Conservation (phyloP, 2,329 filamentous ascomycete genomes). For the Stachybotrys chartarum region DNA sequence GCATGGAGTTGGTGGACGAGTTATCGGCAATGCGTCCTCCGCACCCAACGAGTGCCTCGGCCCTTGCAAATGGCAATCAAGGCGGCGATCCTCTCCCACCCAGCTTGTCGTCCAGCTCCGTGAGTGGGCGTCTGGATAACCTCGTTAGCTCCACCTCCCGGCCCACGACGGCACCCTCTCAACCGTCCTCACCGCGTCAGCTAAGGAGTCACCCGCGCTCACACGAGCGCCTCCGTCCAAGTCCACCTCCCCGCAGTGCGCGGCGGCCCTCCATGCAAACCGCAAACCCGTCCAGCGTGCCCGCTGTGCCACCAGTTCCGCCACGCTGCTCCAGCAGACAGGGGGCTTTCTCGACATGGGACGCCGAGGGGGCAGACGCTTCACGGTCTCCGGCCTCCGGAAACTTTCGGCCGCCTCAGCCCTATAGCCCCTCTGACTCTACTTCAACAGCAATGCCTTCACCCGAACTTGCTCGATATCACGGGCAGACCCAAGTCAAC, state of each 20-base stretch:
- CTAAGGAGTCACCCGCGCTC: conserved; percentile 23
- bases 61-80: conserved; percentile 14
- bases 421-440: conserved; percentile 23
- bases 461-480: background rate
- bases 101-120: conserved; percentile 30
- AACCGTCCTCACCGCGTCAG: background rate
- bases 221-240: conserved; percentile 40
- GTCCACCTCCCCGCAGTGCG: conserved; percentile 36
- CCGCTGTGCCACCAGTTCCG: conserved; percentile 32
- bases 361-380: background rate
- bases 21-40: conserved; percentile 31
- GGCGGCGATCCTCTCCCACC: conserved; percentile 36
- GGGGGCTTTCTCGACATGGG: conserved; percentile 35
- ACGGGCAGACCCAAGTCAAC: background rate
- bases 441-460: background rate
- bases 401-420: conserved; percentile 37
- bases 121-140: background rate
- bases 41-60: conserved; percentile 8
- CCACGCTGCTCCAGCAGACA: conserved; percentile 49
- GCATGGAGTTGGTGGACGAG: conserved; percentile 34
- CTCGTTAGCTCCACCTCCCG: conserved; percentile 3
- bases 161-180: conserved; percentile 6
- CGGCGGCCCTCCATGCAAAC: conserved; percentile 38
- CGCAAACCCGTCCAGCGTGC: conserved; percentile 20
- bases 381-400: conserved; percentile 35